Percentiles rank a stretch among this genome's conserved stretches.
phyloP scores from a whole-genome alignment of 257 asterid genomes.

The Nicotiana paniculata region DNA sequence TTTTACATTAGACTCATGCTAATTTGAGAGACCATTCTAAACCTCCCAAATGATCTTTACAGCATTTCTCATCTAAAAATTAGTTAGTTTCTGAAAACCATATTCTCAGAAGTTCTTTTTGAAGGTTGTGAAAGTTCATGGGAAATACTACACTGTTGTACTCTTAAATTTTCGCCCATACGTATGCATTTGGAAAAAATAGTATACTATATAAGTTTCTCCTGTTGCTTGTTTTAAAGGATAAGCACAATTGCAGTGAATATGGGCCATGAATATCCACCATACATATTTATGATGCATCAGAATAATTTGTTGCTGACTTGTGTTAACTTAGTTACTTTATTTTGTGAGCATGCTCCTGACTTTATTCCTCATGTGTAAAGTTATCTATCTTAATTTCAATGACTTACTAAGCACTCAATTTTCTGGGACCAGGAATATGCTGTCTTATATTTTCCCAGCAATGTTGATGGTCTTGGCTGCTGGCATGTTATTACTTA shows the following conservation, averaged over 20 bases:
- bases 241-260: too few species aligned
- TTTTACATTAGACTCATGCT: neutral
- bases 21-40: neutral
- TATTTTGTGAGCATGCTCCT: neutral
- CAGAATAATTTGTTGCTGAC: neutral
- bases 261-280: neutral
- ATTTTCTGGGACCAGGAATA: conserved; percentile 49
- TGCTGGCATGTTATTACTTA: conserved; percentile 64
- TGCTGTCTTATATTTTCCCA: conserved; percentile 69
- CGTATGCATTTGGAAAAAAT: neutral
- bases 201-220: neutral
- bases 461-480: conserved; percentile 66
- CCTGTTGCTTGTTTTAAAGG: too few species aligned
- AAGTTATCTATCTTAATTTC: neutral
- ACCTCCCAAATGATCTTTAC: neutral
- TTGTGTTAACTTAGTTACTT: neutral
- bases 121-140: neutral
- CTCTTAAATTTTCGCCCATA: neutral
- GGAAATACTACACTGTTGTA: neutral
- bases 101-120: neutral
- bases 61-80: neutral
- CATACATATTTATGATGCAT: neutral
- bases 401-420: neutral
- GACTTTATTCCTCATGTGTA: neutral
- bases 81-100: neutral